Base-by-base conservation (phyloP, 306 rosid genomes). In the Ceratonia siliqua region DNA sequence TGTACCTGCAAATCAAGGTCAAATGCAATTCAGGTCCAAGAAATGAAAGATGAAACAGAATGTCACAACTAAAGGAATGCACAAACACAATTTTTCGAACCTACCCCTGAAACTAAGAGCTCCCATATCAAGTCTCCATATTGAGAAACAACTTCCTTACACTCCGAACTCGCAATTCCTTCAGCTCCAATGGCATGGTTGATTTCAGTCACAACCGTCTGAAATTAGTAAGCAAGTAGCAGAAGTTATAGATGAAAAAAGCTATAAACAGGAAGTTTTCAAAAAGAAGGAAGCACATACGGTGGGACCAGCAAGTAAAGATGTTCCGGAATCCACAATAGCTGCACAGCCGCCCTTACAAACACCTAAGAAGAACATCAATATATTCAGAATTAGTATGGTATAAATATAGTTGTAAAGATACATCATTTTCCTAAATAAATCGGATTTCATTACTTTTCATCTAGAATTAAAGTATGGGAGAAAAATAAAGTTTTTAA, bases 171-270 rank as follows among this genome's bases (percentile, higher is more conserved):
- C 57, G 86, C 89, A 52, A 92, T 80, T 84, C 98, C 98, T 85
- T 88, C 90, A 39, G 96, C 98, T 82, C 96, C 96, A 78, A 92
- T 90, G 63, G 98, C 98, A 67, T 85, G 96, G 81, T 92, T 92
- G 82, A 92, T 87, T 82, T 90, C 84, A 56, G 98, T 81, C 78
- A 92, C 91, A 75, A 84, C 53, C 70, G 96, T 41, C 98, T 90
- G 89, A 62, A 70, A 78, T 73, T 12, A 25, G 33, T 30, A 6
- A 45, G 11, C 49, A 43, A 69, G 72, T 42, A 75, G 63, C 39
- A 75, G 39, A 46, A 22, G 18, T 62, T 68, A 48, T 48, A 35
- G 24, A 53, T 20, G 13, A 32, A 64, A 32, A 64, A 52, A 76
- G 22, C 15, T 21, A 15, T 9, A 50, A 49, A 45, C 36, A n/a